Percentiles rank a stretch among this genome's conserved stretches.
These are phyloP conservation scores for Pichia phayaonensis DNA, from an alignment of 805 yeast genomes.

Conservation along the genomic window DNA sequence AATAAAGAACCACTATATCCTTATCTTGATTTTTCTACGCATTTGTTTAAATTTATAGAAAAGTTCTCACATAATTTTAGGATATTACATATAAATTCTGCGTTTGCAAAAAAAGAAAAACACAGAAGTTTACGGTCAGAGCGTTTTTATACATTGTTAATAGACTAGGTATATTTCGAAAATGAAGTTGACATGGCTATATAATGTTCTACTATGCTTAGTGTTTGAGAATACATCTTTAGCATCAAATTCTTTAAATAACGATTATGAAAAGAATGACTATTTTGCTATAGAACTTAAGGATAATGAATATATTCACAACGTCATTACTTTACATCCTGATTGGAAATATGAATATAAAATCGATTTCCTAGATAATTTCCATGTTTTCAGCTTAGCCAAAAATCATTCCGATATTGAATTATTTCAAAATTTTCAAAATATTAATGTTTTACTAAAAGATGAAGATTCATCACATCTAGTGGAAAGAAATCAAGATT, in stretches of 20 bases:
- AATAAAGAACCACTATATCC: neutral
- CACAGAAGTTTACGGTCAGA: neutral
- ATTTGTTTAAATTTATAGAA: too few species aligned
- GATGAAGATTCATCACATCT: slow-evolving; percentile 1
- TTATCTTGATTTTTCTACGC: neutral
- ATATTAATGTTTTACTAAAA: slow-evolving; percentile 15
- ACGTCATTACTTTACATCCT: slow-evolving; percentile 35
- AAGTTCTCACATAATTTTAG: too few species aligned
- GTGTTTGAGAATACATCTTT: neutral
- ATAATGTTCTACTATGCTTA: neutral
- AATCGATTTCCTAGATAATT: slow-evolving; percentile 51
- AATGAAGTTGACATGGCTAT: slow-evolving; percentile 1
- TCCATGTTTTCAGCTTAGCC: slow-evolving; percentile 56
- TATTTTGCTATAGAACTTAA: slow-evolving; percentile 7
- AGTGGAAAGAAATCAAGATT: slow-evolving; percentile 7
- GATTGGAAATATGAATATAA: slow-evolving; percentile 56
- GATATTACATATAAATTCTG: too few species aligned
- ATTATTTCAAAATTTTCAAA: slow-evolving; percentile 31
- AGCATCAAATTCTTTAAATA: neutral
- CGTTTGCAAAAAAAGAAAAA: neutral
- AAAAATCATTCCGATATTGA: slow-evolving; percentile 30
- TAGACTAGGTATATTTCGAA: neutral
- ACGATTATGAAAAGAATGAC: slow-evolving; percentile 5
- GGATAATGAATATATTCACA: neutral
- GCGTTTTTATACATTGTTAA: neutral